Evolutionary conservation across 2,329 filamentous ascomycete species (phyloP).

Genomic region (Pseudogymnoascus sp.): DNA sequence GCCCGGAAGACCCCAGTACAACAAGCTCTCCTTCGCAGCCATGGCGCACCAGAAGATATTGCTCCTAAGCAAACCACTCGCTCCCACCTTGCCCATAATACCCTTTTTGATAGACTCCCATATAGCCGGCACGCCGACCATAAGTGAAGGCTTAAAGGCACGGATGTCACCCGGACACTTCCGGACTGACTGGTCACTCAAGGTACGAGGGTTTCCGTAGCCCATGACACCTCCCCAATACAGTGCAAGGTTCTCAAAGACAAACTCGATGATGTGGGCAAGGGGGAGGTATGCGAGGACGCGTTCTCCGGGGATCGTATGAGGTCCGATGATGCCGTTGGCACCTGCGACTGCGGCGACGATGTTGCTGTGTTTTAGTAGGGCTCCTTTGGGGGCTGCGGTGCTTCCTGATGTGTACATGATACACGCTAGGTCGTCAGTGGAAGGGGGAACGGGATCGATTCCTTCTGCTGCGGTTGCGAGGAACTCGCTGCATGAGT

Average conservation of each 20-base stretch:
- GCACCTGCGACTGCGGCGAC: conserved; percentile 63
- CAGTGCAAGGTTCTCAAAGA: conserved; percentile 84
- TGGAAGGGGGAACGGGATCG: conserved; percentile 61
- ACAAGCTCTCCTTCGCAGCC: conserved; percentile 50
- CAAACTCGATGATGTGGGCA: conserved; percentile 93
- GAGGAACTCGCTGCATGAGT: conserved; percentile 43
- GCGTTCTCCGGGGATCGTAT: conserved; percentile 67
- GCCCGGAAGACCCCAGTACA: conserved; percentile 53
- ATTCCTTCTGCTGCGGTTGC: conserved; percentile 49
- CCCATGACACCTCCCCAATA: conserved; percentile 88
- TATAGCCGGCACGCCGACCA: conserved; percentile 91
- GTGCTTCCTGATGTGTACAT: conserved; percentile 88
- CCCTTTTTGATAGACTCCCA: conserved; percentile 98
- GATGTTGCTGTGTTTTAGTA: conserved; percentile 14
- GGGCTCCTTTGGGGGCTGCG: conserved; percentile 76
- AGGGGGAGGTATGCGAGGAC: conserved; percentile 88
- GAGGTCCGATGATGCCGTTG: conserved; percentile 65
- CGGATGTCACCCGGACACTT: conserved; percentile 93
- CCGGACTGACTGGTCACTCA: conserved; percentile 76
- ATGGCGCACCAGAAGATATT: conserved; percentile 69
- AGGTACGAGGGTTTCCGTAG: conserved; percentile 82
- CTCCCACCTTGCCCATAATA: conserved; percentile 68
- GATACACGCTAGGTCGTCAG: conserved; percentile 74
- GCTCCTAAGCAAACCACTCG: conserved; percentile 58
- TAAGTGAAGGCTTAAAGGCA: conserved; percentile 78